phyloP scores from a whole-genome alignment of 352 stramenopile species.

The Thraustochytrium aureum region DNA sequence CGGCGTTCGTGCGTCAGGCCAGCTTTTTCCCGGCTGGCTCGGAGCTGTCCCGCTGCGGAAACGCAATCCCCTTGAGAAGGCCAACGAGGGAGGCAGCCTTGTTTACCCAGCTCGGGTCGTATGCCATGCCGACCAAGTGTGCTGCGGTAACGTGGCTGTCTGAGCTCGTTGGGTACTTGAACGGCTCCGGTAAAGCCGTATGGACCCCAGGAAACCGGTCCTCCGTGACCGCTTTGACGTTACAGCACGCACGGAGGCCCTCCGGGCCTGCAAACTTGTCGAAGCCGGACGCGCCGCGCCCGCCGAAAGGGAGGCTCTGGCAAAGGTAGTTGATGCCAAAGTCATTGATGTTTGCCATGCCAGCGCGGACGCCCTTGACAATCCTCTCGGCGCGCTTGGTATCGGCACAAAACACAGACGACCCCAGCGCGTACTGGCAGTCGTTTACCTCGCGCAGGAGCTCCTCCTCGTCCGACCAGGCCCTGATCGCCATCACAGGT shows the following conservation, averaged over 20 bases:
- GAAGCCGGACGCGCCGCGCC: constrained; percentile 79
- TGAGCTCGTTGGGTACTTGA: constrained; percentile 69
- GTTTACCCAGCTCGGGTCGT: constrained; percentile 18
- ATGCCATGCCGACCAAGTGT: constrained; percentile 24
- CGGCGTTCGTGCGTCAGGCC: neutral
- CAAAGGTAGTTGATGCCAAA: constrained; percentile 83
- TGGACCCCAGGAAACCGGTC: constrained; percentile 69
- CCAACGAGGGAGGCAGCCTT: neutral
- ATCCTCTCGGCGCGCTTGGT: constrained; percentile 64
- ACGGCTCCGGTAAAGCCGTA: constrained; percentile 69
- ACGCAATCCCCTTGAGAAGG: constrained; percentile 27
- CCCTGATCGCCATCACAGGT: constrained; percentile 79
- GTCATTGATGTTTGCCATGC: constrained; percentile 83
- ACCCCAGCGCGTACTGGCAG: constrained; percentile 71
- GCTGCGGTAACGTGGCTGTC: constrained; percentile 12
- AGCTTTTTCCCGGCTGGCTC: neutral
- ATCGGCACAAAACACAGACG: constrained; percentile 69
- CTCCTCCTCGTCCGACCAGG: constrained; percentile 61
- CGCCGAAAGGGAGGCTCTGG: constrained; percentile 80
- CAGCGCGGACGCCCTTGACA: constrained; percentile 66
- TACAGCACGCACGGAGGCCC: constrained; percentile 74
- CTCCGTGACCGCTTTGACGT: constrained; percentile 71
- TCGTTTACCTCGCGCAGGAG: constrained; percentile 61
- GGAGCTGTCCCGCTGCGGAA: constrained; percentile 9
- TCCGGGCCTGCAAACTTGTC: constrained; percentile 80